Evolutionary conservation across 257 asterid species (phyloP).

Genomic region (Lantana camara): DNA sequence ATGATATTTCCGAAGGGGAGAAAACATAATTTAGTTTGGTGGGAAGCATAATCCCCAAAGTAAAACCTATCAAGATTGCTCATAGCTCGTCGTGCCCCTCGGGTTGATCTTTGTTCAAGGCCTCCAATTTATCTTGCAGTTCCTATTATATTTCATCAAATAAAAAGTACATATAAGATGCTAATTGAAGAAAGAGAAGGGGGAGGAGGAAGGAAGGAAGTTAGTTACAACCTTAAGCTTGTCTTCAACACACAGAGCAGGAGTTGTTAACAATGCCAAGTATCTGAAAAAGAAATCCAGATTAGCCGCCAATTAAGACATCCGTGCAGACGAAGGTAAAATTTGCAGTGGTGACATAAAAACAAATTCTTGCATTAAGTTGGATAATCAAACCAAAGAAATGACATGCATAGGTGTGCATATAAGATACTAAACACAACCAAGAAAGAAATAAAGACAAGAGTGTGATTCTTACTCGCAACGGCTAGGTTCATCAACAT

Average conservation of each 20-base stretch:
- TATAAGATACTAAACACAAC: not conserved
- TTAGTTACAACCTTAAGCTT: slow-evolving; percentile 62
- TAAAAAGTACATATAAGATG: not conserved
- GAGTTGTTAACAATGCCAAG: slow-evolving; percentile 73
- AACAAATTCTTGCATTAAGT: not conserved
- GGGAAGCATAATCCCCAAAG: not conserved
- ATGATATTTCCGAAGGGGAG: not conserved
- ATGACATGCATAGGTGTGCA: not conserved
- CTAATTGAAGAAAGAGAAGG: not conserved
- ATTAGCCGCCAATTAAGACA: slow-evolving; percentile 22
- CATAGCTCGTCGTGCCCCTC: slow-evolving; percentile 78
- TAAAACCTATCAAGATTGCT: slow-evolving; percentile 21
- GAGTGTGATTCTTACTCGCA: slow-evolving; percentile 77
- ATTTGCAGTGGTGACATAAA: not conserved
- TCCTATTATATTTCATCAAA: slow-evolving; percentile 46
- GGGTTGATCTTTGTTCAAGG: slow-evolving; percentile 61
- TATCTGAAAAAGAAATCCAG: slow-evolving; percentile 54
- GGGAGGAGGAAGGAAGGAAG: not conserved
- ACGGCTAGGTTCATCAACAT: slow-evolving; percentile 97
- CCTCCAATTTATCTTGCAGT: slow-evolving; percentile 69
- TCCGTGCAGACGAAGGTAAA: too few relatives aligned
- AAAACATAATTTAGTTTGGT: not conserved
- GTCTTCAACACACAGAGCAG: slow-evolving; percentile 77
- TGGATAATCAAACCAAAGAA: slow-evolving; percentile 8
- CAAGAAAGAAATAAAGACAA: not conserved